Conservation (phyloP, 2,329 filamentous ascomycete species). For the Exophiala sp. region DNA sequence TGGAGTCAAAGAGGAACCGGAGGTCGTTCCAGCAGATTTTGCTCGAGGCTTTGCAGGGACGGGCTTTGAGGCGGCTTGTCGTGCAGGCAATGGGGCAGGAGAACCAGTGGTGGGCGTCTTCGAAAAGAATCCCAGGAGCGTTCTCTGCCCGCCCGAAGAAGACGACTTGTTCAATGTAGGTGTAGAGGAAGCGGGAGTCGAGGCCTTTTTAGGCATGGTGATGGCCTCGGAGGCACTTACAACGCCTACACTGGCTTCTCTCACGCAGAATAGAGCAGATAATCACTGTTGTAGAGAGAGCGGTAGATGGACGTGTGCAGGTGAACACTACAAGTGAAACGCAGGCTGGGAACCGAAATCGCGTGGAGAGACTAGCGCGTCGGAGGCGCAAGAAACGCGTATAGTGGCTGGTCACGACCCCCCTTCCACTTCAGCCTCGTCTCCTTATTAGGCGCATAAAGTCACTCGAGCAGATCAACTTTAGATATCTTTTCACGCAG, state of each 20-base stretch:
- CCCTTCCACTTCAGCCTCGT: constrained; percentile 5
- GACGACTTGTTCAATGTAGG: constrained; percentile 39
- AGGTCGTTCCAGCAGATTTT: constrained; percentile 40
- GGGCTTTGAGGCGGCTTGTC: constrained; percentile 15
- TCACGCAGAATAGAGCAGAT: neutral
- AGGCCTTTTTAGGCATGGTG: constrained; percentile 37
- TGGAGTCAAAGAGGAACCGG: constrained; percentile 55
- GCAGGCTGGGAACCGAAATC: constrained; percentile 2
- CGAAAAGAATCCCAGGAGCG: constrained; percentile 74
- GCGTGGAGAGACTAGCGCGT: constrained; percentile 9
- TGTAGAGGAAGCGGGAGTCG: constrained; percentile 31
- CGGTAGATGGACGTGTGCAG: too few species aligned
- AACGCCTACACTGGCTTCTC: neutral
- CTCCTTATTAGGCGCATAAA: neutral
- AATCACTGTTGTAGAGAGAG: neutral
- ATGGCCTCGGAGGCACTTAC: neutral
- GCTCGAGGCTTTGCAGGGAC: constrained; percentile 42
- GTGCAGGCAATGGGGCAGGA: constrained; percentile 10
- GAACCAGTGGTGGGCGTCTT: constrained; percentile 40
- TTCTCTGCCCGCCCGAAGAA: constrained; percentile 55
- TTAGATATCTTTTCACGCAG: neutral
- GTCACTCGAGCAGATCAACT: neutral
- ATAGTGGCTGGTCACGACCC: neutral
- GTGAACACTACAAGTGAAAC: too few species aligned
- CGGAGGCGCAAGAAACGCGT: neutral